Evolutionary conservation across 768 basidiomycete species (phyloP), one percentile per base, ranked within the genome.

Genomic region (Fomitopsis serialis): DNA sequence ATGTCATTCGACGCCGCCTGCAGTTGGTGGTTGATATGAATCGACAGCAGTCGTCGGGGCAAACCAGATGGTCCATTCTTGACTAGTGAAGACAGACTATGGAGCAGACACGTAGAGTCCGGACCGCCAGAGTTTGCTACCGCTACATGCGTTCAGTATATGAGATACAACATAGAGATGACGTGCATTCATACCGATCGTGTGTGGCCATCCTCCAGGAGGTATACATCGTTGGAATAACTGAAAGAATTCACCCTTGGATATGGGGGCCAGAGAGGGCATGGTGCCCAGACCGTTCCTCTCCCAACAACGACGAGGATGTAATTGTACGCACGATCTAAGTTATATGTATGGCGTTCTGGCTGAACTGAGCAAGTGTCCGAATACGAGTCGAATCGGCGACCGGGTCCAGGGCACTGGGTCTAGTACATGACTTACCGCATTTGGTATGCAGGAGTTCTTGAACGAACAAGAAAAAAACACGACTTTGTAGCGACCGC

Each of bases 71-170:
- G 45, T 11, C 56, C 42, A 13, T 12, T 27, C 19, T 24, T 56
- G 36, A 84, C 58, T 24, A 78, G 66, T 23, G 72, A 71, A 36
- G 80, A 63, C 35, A 92, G 69, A 13, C 92, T 78, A 61, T 82
- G 89, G 15, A 92, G 72, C 5, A 93, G 73, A 64, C 87, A 89
- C 0, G 85, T 82, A 2, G 91, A 93, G 66, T 93, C 91, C 10
- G 89, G 80, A 1, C 91, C 91, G 7, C 87, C 91, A 11, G 91
- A 92, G 65, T 83, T 84, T 21, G 85, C 89, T 42, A 92, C 78
- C 34, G 79, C 91, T 89, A 51, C 22, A 13, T 50, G 48, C 36
- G 2, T 23, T n/a, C 21, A 35, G 37, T 11, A 32, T 17, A 23
- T 55, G 19, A 44, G 37, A n/a, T 25, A 6, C 11, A 6, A 5